phyloP scores from a whole-genome alignment of 2,329 filamentous ascomycete genomes.

The Sclerotinia sclerotiorum region DNA sequence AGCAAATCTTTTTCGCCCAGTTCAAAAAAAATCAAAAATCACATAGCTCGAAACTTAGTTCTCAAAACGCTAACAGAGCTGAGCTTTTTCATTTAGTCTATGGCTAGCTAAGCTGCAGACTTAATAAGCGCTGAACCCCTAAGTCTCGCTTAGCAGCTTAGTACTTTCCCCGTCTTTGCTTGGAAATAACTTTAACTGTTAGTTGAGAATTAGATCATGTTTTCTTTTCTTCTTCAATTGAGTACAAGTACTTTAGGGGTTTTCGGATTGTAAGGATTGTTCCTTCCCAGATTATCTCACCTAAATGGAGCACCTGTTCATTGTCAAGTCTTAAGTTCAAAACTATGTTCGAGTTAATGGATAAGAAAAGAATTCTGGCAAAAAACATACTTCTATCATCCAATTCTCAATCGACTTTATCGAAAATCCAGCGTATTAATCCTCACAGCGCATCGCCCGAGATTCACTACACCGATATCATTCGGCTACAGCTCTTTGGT shows the following conservation, averaged over 20 bases:
- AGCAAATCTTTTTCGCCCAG: no score
- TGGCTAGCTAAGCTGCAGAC: background rate
- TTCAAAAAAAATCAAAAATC: no score
- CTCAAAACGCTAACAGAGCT: background rate
- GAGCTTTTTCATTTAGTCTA: background rate
- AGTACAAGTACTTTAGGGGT: background rate
- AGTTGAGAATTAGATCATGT: background rate
- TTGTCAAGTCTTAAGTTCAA: no score
- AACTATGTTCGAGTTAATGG: no score
- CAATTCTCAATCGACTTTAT: background rate
- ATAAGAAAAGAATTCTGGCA: no score
- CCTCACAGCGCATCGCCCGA: no score
- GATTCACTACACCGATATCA: no score
- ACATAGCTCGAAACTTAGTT: background rate
- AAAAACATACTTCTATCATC: background rate
- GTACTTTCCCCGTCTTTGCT: no score
- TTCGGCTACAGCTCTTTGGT: no score
- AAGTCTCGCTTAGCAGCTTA: background rate
- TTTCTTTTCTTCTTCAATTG: background rate
- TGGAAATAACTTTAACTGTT: background rate
- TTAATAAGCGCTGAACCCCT: background rate
- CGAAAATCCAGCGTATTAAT: background rate
- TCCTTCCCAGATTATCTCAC: background rate
- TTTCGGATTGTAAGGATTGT: background rate
- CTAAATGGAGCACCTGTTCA: no score